Base-by-base conservation (phyloP, 208 protist genomes). In the Crithidia brevicula region DNA sequence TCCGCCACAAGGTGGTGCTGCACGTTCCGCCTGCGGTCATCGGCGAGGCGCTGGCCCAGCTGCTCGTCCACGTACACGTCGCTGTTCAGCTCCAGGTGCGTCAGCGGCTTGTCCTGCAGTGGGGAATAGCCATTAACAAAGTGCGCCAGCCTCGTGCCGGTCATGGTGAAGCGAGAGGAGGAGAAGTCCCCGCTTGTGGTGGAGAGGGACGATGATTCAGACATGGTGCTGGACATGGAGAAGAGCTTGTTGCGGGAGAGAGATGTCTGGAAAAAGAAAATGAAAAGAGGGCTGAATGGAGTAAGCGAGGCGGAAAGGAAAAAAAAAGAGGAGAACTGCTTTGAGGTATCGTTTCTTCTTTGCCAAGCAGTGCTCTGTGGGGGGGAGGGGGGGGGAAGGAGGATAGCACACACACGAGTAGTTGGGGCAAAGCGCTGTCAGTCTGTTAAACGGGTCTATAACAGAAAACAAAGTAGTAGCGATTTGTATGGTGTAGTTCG, bases 91-190 rank as follows among this genome's bases (percentile, higher is more conserved):
- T 53, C 51, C 4, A 60, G 30, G 15, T 73, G 75, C 46, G 51
- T 46, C 47, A 43, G 75, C 10, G 81, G 81, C 49, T 42, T 74
- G 51, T 89, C 88, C 65, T 89, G 77, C 16, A 52, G 18, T 0
- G 86, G 83, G 20, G 72, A 74, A 63, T 89, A 93, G 34, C 70
- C 22, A 47, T 86, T 88, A 20, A 83, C 49, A 57, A 92, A 82
- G 33, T 76, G 78, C 5, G 83, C 82, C 45, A 75, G 66, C 23
- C 34, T 23, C 31, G 86, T 81, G 8, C 79, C 61, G 2, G 76
- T 74, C 11, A 85, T 54, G 31, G 62, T 53, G n/a, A 70, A 42
- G 22, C 30, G 20, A 2, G 18, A 1, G n/a, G n/a, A n/a, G n/a
- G n/a, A n/a, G n/a, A n/a, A n/a, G n/a, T n/a, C n/a, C n/a, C n/a